Conservation (phyloP, 805 yeast genomes). For the Ogataea henricii region DNA sequence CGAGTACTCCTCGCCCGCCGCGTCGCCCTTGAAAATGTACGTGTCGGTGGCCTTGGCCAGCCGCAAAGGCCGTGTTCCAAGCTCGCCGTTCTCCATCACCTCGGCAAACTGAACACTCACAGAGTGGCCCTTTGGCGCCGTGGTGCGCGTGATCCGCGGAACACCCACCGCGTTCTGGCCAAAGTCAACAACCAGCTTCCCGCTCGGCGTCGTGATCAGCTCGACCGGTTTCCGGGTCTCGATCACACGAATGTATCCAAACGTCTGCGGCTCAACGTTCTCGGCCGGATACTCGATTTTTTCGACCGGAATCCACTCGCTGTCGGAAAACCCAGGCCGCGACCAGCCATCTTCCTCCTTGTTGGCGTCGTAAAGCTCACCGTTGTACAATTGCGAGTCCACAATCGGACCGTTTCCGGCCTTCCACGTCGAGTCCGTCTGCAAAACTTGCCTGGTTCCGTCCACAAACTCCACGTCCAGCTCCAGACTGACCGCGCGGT, state of each 20-base stretch:
- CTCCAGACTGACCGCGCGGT: constrained; percentile 22
- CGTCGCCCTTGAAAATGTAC: constrained; percentile 23
- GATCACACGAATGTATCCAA: constrained; percentile 19
- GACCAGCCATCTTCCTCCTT: constrained; percentile 23
- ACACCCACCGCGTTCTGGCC: constrained; percentile 30
- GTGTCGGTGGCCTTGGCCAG: constrained; percentile 25
- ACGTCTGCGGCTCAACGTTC: constrained; percentile 15
- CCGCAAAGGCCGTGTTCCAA: constrained; percentile 27
- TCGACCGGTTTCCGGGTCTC: constrained; percentile 18
- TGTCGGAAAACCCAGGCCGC: constrained; percentile 4
- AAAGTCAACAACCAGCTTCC: constrained; percentile 29
- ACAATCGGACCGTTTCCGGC: constrained; percentile 23
- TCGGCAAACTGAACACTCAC: constrained; percentile 27
- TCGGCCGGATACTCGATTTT: constrained; percentile 2
- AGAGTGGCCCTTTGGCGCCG: constrained; percentile 22
- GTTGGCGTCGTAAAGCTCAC: constrained; percentile 30
- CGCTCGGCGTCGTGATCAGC: constrained; percentile 20
- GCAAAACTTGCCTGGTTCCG: constrained; percentile 13
- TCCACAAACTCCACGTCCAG: constrained; percentile 21
- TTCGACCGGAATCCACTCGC: constrained; percentile 15
- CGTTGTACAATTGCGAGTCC: constrained; percentile 27
- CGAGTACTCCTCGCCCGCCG: constrained; percentile 21
- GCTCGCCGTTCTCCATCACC: constrained; percentile 30
- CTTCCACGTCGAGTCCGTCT: constrained; percentile 26
- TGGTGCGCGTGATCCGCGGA: constrained; percentile 17